Conservation (phyloP, 495 filamentous ascomycete genomes). For the Hypoxylon intermedium region DNA sequence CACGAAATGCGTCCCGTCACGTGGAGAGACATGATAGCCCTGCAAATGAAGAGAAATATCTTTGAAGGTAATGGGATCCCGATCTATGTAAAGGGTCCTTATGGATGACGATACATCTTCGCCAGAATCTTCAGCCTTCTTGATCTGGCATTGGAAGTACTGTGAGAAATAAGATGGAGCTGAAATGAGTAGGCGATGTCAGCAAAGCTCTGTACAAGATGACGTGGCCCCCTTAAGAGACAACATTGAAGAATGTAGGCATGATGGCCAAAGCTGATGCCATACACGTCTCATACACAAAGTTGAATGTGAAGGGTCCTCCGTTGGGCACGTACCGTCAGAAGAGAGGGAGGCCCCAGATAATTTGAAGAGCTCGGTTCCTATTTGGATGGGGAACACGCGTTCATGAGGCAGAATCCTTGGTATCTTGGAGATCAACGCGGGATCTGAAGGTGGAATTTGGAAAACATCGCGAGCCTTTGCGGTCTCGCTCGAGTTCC, state of each 20-base stretch:
- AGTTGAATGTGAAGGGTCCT: constrained; percentile 10
- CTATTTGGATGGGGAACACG: constrained; percentile 93
- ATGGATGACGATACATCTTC: constrained; percentile 56
- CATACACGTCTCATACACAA: constrained; percentile 13
- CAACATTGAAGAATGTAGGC: not conserved
- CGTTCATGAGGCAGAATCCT: constrained; percentile 68
- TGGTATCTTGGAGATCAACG: constrained; percentile 57
- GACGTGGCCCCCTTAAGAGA: not conserved
- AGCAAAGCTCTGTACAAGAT: constrained; percentile 13
- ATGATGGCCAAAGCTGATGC: constrained; percentile 18
- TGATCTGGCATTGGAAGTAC: constrained; percentile 88
- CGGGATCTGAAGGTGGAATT: constrained; percentile 38
- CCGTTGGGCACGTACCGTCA: constrained; percentile 74
- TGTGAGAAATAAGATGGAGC: constrained; percentile 97
- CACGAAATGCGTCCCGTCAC: constrained; percentile 84
- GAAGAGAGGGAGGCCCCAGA: constrained; percentile 95
- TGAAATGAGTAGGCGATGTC: constrained; percentile 55
- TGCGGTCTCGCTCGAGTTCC: constrained; percentile 40
- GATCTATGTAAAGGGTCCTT: constrained; percentile 89
- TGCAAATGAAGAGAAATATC: constrained; percentile 93
- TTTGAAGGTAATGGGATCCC: constrained; percentile 86
- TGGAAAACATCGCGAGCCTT: constrained; percentile 36
- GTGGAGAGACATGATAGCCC: constrained; percentile 88
- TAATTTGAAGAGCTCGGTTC: constrained; percentile 86
- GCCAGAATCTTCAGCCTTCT: constrained; percentile 62